Conservation (phyloP, 768 basidiomycete genomes). For the Mycena belliarum region DNA sequence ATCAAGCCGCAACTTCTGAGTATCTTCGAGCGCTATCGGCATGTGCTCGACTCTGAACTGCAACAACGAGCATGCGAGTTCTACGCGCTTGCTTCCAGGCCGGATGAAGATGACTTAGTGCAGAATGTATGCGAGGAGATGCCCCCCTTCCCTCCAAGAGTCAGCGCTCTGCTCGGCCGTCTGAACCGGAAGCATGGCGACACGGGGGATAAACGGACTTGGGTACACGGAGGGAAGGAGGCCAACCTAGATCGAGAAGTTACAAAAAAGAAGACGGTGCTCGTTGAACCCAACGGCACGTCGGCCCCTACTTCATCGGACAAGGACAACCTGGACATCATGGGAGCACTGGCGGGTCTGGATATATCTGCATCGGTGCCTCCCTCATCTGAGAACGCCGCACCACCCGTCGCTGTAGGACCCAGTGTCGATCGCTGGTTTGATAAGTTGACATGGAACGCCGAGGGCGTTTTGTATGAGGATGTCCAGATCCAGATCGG, state of each 20-base stretch:
- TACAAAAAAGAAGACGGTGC: constrained; percentile 51
- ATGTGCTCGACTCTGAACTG: constrained; percentile 93
- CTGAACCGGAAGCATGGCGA: constrained; percentile 89
- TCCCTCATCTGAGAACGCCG: constrained; percentile 32
- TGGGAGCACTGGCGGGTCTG: constrained; percentile 81
- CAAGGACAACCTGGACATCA: constrained; percentile 54
- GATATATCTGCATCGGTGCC: constrained; percentile 49
- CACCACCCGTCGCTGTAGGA: constrained; percentile 61
- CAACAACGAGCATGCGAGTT: constrained; percentile 99
- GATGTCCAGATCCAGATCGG: constrained; percentile 95
- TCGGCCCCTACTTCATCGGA: constrained; percentile 38
- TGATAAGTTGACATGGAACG: constrained; percentile 73
- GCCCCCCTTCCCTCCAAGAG: constrained; percentile 96
- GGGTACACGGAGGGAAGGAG: constrained; percentile 95
- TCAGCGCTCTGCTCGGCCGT: constrained; percentile 84
- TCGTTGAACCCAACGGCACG: constrained; percentile 37
- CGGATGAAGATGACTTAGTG: constrained; percentile 90
- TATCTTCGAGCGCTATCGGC: constrained; percentile 97
- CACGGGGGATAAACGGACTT: constrained; percentile 93
- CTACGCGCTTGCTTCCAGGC: constrained; percentile 78
- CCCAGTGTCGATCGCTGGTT: constrained; percentile 89
- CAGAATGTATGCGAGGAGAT: constrained; percentile 98
- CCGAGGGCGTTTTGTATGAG: constrained; percentile 93
- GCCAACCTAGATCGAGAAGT: constrained; percentile 78
- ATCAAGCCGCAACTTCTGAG: constrained; percentile 92